Evolutionary conservation across 371 early-diverging fungal species (phyloP), one percentile per base, ranked within the genome.

Genomic region (Apophysomyces sp.): DNA sequence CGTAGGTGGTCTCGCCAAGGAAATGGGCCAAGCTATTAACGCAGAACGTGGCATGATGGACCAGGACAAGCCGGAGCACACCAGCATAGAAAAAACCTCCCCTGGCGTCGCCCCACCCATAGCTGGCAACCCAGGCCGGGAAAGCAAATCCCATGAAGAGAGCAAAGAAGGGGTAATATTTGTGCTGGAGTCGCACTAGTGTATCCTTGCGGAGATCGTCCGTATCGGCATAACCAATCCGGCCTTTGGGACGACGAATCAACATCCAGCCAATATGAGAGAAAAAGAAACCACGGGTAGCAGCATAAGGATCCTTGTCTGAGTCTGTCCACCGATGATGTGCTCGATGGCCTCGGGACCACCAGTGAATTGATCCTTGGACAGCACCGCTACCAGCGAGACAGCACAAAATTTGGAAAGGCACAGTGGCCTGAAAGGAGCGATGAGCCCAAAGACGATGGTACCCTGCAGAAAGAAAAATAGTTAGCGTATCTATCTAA

Each of bases 31-130:
- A 80, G 55, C 91, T 87, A 86, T 95, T 97, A 65, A 97, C 91
- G 68, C 95, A 95, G 86, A 97, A 97, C 32, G 97, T 97, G 31
- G 94, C 93, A 65, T 97, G 96, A 70, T 94, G 95, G 44, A 94
- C 88, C 60, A 93, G 82, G 15, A 90, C 86, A 61, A 94, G 85
- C 53, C 95, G 89, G 36, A 85, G 71, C 44, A 95, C 83, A 27
- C 85, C 92, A 40, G 94, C 91, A 63, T 86, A 94, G 75, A 89
- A 91, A 82, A 86, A 94, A 3, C 97, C 97, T 58, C 96, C 97
- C 77, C 81, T 76, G 85, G 85, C 93, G 78, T 96, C 96, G 49
- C 92, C 94, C 95, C 95, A 96, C 41, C 88, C 86, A 61, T 91
- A 68, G 26, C 94, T 94, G 52, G 94, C 91, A 26, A 96, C 84